These are phyloP conservation scores for Colletotrichum aenigma DNA, from an alignment of 2,329 filamentous ascomycete genomes.

Conservation along the genomic window DNA sequence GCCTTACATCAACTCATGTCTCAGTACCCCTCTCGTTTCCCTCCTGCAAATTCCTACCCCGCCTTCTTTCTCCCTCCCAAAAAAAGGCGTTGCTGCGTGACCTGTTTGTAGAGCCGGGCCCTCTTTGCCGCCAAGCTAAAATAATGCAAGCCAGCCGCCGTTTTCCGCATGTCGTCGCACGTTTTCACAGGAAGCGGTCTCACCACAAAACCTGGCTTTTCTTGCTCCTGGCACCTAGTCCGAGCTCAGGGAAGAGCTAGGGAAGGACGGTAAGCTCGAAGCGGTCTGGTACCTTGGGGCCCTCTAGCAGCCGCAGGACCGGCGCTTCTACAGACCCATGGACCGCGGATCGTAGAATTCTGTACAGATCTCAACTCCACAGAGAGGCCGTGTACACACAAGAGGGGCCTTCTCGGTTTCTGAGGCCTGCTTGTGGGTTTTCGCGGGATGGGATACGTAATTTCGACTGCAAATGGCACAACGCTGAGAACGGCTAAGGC, in stretches of 20 bases:
- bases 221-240: neutral
- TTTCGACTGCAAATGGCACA: conserved; percentile 4
- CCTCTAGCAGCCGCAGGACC: neutral
- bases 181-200: neutral
- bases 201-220: neutral
- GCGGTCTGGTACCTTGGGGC: neutral
- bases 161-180: neutral
- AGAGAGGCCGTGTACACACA: neutral
- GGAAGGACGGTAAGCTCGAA: neutral
- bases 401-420: neutral
- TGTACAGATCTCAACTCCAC: neutral
- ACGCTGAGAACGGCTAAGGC: neutral
- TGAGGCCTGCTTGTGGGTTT: neutral
- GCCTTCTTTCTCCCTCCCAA: neutral
- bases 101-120: neutral
- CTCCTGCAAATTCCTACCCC: neutral
- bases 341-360: neutral
- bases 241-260: neutral
- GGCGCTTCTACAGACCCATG: neutral
- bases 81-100: neutral
- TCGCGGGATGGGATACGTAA: neutral
- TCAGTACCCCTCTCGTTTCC: neutral
- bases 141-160: neutral
- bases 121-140: neutral
- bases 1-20: neutral